Percentiles rank a stretch among this genome's conserved stretches.
These are phyloP conservation scores for Biancaea sappan DNA, from an alignment of 306 rosid genomes.

Conservation along the genomic window DNA sequence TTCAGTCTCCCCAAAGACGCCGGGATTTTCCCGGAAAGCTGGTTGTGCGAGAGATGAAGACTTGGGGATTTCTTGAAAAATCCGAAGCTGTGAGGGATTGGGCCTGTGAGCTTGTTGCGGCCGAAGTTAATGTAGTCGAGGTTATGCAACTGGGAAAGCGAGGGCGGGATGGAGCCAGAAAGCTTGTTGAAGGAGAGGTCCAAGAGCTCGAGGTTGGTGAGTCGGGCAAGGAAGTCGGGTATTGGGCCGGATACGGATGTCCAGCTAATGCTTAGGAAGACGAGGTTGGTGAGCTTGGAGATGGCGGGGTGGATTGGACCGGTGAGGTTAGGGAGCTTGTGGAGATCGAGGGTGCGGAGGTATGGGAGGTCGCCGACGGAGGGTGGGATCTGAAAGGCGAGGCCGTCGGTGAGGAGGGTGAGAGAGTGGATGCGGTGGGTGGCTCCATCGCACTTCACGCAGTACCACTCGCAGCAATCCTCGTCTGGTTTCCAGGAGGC, in stretches of 20 bases:
- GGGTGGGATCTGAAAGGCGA: neutral
- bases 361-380: neutral
- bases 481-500: neutral
- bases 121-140: neutral
- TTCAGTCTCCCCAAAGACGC: neutral
- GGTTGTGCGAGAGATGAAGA: neutral
- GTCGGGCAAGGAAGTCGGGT: neutral
- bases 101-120: neutral
- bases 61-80: neutral
- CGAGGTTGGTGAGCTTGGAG: neutral
- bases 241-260: neutral
- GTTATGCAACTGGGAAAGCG: neutral
- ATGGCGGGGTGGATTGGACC: neutral
- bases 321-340: conserved; percentile 1
- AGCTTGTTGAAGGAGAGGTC: neutral
- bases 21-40: neutral
- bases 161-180: neutral
- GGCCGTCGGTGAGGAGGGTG: neutral
- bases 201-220: neutral
- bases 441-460: neutral
- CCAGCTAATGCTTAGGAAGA: neutral
- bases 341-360: neutral
- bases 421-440: neutral
- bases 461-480: neutral
- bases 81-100: neutral